Base-by-base conservation (phyloP, 257 asterid species). In the Gentiana straminea region DNA sequence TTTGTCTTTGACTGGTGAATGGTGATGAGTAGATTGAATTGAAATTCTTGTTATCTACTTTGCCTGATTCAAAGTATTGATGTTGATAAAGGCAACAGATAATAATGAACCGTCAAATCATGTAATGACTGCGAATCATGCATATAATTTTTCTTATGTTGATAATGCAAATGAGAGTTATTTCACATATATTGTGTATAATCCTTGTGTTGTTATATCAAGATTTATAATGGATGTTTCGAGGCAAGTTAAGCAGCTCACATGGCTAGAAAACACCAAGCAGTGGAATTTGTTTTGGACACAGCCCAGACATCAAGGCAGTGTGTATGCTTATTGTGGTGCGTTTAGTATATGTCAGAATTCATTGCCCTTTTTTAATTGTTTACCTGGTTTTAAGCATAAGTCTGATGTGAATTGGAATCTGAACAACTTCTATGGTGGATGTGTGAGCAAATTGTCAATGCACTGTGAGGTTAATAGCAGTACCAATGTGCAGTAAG, bases 241-340 rank as follows among this genome's bases (percentile, higher is more conserved):
- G 2, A 80, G 86, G 24, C 80, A 76, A 54, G 56, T 76, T 45
- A 73, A 70, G 79, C 71, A 63, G 36, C 15, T 61, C 37, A 11
- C 68, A 2, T 75, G 82, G 82, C 53, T 69, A 68, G 46, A 65
- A 3, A 32, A 0, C 51, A 0, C 60, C 1, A 54, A 65, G 44
- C 5, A 55, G 35, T 68, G 77, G 82, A 73, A 69, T 56, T 13
- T 64, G 64, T 71, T 76, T 41, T 79, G 78, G 82, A 33, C 75
- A 54, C 77, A 72, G 44, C 86, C 83, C 4, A 61, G 76, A 41
- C 59, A 62, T 35, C 77, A 73, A 24, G 73, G 86, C 55, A 61
- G 68, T 43, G 86, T 79, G 56, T 46, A 73, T 69, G 77, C 83
- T 8, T 76, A 51, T 55, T 79, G 83, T 33, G 83, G 86, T 13